These are phyloP conservation scores for Komagataella pseudopastoris DNA, from an alignment of 805 yeast genomes.

Conservation along the genomic window DNA sequence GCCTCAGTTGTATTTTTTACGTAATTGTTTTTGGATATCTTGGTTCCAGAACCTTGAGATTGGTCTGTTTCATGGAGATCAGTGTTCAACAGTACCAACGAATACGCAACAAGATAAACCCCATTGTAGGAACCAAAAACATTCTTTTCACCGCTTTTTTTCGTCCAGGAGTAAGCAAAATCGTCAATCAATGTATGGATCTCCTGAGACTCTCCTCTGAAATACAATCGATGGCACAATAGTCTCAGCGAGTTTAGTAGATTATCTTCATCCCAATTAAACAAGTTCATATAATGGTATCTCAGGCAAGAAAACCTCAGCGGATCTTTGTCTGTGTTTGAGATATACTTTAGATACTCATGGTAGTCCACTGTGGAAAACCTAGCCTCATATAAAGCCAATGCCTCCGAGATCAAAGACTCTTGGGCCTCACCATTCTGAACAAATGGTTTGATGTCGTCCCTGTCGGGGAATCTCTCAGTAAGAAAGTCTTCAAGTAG, in stretches of 20 bases:
- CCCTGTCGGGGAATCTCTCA: background rate
- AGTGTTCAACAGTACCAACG: constrained; percentile 62
- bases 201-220: constrained; percentile 75
- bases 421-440: background rate
- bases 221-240: constrained; percentile 52
- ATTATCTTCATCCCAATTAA: constrained; percentile 27
- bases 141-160: constrained; percentile 28
- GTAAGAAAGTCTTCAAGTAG: background rate
- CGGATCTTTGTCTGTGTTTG: background rate
- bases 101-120: constrained; percentile 60
- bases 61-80: constrained; percentile 45
- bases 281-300: constrained; percentile 29
- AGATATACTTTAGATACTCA: background rate
- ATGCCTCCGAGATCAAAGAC: background rate
- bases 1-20: constrained; percentile 37
- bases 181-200: constrained; percentile 62
- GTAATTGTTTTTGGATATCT: constrained; percentile 28
- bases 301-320: constrained; percentile 19
- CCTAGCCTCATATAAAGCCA: background rate
- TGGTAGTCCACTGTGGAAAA: background rate
- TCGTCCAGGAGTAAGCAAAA: constrained; percentile 53
- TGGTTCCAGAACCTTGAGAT: constrained; percentile 8
- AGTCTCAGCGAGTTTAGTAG: constrained; percentile 42
- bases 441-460: background rate
- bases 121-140: constrained; percentile 35